Evolutionary conservation across 495 filamentous ascomycete genomes (phyloP).

Genomic region (Neurospora cerealis): DNA sequence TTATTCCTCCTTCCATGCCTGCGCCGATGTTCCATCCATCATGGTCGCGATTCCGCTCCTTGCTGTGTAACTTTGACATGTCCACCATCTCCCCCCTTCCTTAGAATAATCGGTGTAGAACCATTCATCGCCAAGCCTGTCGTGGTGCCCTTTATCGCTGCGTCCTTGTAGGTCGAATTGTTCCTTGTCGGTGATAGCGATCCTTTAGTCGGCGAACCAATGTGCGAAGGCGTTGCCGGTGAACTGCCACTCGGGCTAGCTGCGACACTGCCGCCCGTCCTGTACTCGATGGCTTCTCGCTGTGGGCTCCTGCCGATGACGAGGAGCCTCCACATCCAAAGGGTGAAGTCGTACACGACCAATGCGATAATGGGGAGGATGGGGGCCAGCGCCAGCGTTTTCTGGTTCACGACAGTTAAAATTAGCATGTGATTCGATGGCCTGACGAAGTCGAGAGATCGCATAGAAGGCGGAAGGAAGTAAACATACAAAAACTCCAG

Average conservation of each 20-base stretch:
- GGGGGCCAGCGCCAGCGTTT: conserved; percentile 15
- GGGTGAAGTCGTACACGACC: conserved; percentile 32
- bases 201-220: not conserved
- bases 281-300: conserved; percentile 1
- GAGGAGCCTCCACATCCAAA: conserved; percentile 34
- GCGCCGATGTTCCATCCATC: not conserved
- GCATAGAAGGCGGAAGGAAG: not conserved
- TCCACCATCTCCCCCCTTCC: not conserved
- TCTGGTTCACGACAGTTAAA: conserved; percentile 1
- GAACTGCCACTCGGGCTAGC: not conserved
- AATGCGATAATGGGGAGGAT: conserved; percentile 22
- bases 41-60: not conserved
- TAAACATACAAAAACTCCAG: conserved; percentile 18
- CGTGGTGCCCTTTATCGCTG: not conserved
- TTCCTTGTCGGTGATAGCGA: not conserved
- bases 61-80: not conserved
- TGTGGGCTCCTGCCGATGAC: conserved; percentile 4
- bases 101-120: not conserved
- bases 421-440: not conserved
- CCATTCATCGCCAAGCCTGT: not conserved
- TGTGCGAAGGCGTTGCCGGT: not conserved
- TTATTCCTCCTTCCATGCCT: not conserved
- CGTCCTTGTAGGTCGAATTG: not conserved
- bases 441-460: not conserved
- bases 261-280: conserved; percentile 3